phyloP scores from a whole-genome alignment of 1,284 basidiomycete genomes.

The Heterobasidion annosum region DNA sequence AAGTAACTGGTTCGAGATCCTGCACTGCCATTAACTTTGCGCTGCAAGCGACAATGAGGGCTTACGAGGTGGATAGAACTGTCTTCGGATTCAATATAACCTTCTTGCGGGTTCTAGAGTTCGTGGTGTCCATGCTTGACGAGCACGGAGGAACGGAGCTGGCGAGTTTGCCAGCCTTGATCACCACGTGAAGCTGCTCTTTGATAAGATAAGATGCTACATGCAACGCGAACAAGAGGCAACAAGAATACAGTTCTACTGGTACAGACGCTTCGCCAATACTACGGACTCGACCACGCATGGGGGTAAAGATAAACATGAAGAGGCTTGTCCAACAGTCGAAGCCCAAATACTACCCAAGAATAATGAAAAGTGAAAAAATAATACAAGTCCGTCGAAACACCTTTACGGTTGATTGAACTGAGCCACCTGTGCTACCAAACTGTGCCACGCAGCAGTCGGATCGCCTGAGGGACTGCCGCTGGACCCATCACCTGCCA shows the following conservation, averaged over 20 bases:
- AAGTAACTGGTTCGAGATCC: conserved; percentile 5
- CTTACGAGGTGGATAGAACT: conserved; percentile 45
- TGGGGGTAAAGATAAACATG: neutral
- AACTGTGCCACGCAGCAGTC: conserved; percentile 40
- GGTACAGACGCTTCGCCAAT: neutral
- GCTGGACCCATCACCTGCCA: neutral
- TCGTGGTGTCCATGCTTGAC: conserved; percentile 46
- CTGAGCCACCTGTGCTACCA: conserved; percentile 35
- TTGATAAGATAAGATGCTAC: too few relatives aligned
- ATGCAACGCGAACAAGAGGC: neutral
- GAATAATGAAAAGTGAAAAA: neutral
- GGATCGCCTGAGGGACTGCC: conserved; percentile 18
- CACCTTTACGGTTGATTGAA: conserved; percentile 16
- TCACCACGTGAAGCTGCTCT: too few relatives aligned
- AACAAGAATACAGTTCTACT: neutral
- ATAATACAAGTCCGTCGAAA: neutral
- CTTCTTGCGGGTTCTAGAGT: conserved; percentile 62
- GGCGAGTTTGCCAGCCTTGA: too few relatives aligned
- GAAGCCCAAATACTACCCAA: too few relatives aligned
- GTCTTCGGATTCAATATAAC: conserved; percentile 47
- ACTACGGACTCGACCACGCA: too few relatives aligned
- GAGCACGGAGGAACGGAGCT: neutral
- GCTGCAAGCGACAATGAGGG: neutral
- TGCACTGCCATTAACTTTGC: conserved; percentile 1
- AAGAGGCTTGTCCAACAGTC: neutral